A percentile compares a stretch with the other conserved stretches of the same genome.
phyloP scores from a whole-genome alignment of 208 protist species.

The Porcisia deanei region DNA sequence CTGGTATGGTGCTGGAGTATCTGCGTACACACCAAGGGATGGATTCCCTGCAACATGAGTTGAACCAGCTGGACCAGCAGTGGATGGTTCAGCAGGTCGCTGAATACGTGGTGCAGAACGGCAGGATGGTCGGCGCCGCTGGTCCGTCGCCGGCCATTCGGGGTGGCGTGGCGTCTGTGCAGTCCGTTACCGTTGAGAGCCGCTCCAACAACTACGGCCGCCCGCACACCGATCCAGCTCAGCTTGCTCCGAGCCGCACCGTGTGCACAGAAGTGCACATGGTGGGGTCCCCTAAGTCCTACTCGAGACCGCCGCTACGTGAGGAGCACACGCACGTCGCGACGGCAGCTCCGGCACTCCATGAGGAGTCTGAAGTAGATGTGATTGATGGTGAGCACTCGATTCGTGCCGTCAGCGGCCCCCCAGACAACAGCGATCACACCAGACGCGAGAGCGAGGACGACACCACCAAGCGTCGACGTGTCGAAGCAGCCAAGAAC shows the following conservation, averaged over 20 bases:
- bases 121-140: constrained; percentile 6
- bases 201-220: constrained; percentile 85
- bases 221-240: constrained; percentile 52
- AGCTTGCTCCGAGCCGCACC: constrained; percentile 37
- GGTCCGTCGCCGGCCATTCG: constrained; percentile 21
- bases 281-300: constrained; percentile 22
- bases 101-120: constrained; percentile 37
- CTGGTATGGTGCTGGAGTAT: constrained; percentile 84
- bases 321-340: constrained; percentile 22
- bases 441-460: background rate
- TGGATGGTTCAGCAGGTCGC: constrained; percentile 40
- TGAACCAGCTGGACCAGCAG: constrained; percentile 45
- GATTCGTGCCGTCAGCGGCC: constrained; percentile 51
- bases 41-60: constrained; percentile 78
- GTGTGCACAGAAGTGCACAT: constrained; percentile 68
- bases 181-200: constrained; percentile 73
- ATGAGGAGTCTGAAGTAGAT: constrained; percentile 24
- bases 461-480: constrained; percentile 36
- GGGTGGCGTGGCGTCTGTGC: constrained; percentile 22
- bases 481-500: constrained; percentile 24
- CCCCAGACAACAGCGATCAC: constrained; percentile 7
- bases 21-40: constrained; percentile 77
- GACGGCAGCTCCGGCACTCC: background rate
- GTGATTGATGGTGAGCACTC: constrained; percentile 55
- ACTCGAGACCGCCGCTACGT: constrained; percentile 5